A percentile compares a stretch with the other conserved stretches of the same genome.
Evolutionary conservation across 2,329 filamentous ascomycete genomes (phyloP).

Genomic region (Boeremia lycopersici): DNA sequence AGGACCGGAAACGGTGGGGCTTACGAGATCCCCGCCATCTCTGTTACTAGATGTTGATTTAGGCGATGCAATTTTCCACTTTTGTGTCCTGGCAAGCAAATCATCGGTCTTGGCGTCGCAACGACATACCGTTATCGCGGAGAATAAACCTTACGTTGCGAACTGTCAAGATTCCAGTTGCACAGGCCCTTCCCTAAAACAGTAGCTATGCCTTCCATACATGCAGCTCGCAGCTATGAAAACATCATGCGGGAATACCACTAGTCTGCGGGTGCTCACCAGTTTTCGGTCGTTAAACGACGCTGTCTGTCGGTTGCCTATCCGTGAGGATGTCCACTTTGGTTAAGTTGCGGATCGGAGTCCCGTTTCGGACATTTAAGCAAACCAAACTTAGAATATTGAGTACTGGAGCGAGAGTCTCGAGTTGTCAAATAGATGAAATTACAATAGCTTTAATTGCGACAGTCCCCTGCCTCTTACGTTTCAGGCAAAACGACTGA

Average conservation of each 20-base stretch:
- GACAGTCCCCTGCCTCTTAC: too few relatives aligned
- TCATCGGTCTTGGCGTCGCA: background rate
- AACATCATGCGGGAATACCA: background rate
- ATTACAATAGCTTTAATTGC: too few relatives aligned
- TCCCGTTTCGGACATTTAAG: background rate
- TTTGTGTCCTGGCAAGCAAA: background rate
- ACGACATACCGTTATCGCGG: background rate
- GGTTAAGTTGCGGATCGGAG: background rate
- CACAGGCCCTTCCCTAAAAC: background rate
- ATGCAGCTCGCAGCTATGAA: slow-evolving; percentile 6
- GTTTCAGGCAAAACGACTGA: too few relatives aligned
- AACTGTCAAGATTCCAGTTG: background rate
- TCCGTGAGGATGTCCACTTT: background rate
- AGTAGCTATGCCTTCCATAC: background rate
- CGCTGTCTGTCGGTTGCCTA: slow-evolving; percentile 3
- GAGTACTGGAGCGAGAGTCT: too few relatives aligned
- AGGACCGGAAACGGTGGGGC: slow-evolving; percentile 8
- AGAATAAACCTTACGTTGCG: background rate
- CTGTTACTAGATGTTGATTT: slow-evolving; percentile 1
- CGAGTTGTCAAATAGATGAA: too few relatives aligned
- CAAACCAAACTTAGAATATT: background rate
- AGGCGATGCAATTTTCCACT: background rate
- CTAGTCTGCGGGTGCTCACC: slow-evolving; percentile 1
- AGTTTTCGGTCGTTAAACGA: background rate
- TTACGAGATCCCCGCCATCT: slow-evolving; percentile 3